Evolutionary conservation across 345 rosid genomes (phyloP).

Genomic region (Populus deltoides): DNA sequence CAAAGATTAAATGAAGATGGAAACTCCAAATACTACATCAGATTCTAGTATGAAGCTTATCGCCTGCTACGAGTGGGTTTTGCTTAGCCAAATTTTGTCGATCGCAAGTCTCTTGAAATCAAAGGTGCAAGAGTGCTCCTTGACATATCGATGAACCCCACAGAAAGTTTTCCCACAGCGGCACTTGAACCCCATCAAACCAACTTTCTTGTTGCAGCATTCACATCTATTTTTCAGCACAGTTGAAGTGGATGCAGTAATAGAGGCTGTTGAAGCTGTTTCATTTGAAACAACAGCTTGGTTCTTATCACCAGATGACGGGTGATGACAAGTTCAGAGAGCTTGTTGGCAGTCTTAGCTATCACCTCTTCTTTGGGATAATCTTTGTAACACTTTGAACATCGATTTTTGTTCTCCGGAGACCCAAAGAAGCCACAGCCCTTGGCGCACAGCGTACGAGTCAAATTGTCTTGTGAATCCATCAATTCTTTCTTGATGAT

Average conservation of each 20-base stretch:
- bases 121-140: conserved; percentile 29
- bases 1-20: no score
- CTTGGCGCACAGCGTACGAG: no score
- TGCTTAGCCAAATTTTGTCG: conserved; percentile 10
- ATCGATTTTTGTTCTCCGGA: conserved; percentile 7
- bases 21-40: no score
- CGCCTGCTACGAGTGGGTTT: conserved; percentile 23
- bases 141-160: conserved; percentile 25
- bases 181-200: conserved; percentile 16
- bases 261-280: not conserved
- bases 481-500: not conserved
- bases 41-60: conserved; percentile 7
- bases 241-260: not conserved
- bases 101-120: conserved; percentile 29
- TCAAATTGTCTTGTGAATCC: not conserved
- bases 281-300: not conserved
- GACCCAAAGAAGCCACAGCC: no score
- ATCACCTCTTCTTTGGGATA: not conserved
- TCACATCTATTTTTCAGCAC: not conserved
- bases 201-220: conserved; percentile 16
- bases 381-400: conserved; percentile 36
- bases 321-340: not conserved
- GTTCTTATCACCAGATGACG: not conserved
- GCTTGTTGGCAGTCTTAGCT: not conserved
- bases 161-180: conserved; percentile 34